Conservation (phyloP, 805 yeast species). For the Metschnikowia shivogae region DNA sequence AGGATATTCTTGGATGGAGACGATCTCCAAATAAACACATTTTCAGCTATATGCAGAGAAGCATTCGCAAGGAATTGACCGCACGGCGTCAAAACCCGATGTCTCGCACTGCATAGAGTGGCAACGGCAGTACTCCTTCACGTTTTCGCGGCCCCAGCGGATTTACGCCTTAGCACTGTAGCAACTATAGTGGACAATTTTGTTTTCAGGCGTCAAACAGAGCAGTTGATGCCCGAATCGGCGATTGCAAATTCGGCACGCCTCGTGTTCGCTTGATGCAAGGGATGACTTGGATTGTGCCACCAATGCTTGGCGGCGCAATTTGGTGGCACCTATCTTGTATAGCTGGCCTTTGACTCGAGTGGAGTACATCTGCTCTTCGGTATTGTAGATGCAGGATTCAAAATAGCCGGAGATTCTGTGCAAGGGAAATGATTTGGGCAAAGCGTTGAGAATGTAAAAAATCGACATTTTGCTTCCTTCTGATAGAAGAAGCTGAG, state of each 20-base stretch:
- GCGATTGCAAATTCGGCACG: slow-evolving; percentile 60
- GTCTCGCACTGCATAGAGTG: slow-evolving; percentile 1
- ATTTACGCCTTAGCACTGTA: slow-evolving; percentile 6
- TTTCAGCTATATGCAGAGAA: slow-evolving; percentile 4
- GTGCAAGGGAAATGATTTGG: slow-evolving; percentile 45
- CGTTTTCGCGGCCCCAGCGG: background rate
- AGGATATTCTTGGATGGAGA: slow-evolving; percentile 3
- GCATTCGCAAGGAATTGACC: slow-evolving; percentile 4
- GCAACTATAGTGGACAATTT: slow-evolving; percentile 59
- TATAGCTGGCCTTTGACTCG: slow-evolving; percentile 45
- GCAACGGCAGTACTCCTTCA: background rate
- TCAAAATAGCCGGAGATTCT: slow-evolving; percentile 43
- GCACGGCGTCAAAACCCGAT: slow-evolving; percentile 3
- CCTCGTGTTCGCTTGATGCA: slow-evolving; percentile 36
- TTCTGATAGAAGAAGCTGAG: slow-evolving; percentile 38
- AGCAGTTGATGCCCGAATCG: slow-evolving; percentile 52
- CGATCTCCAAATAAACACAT: slow-evolving; percentile 4
- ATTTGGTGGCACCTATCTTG: slow-evolving; percentile 50
- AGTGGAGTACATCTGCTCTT: slow-evolving; percentile 36
- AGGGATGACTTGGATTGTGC: slow-evolving; percentile 33
- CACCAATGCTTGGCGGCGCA: slow-evolving; percentile 40
- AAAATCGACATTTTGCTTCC: slow-evolving; percentile 46
- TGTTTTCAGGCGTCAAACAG: slow-evolving; percentile 42
- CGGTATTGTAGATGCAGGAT: slow-evolving; percentile 39
- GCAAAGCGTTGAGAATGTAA: slow-evolving; percentile 48